A percentile compares a stretch with the other conserved stretches of the same genome.
These are phyloP conservation scores for Yarrowia keelungensis DNA, from an alignment of 805 yeast species.

Conservation along the genomic window DNA sequence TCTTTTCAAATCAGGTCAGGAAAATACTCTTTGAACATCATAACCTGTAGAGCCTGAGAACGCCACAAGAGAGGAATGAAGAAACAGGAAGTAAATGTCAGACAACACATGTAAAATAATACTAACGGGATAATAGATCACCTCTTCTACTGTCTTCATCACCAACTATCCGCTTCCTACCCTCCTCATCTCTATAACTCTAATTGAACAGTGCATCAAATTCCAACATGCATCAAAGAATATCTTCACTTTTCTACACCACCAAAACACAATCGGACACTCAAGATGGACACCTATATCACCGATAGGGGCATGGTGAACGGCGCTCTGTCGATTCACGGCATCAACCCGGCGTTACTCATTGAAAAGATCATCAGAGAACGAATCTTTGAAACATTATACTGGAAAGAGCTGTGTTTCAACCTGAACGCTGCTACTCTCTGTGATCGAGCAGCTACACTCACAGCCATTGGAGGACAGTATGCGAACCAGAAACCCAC, in stretches of 20 bases:
- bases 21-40: too few relatives aligned
- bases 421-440: conserved; percentile 58
- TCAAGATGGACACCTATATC: conserved; percentile 41
- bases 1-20: too few relatives aligned
- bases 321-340: conserved; percentile 50
- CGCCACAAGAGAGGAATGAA: too few relatives aligned
- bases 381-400: conserved; percentile 61
- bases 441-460: conserved; percentile 56
- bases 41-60: too few relatives aligned
- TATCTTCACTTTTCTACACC: conserved; percentile 1
- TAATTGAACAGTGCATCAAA: background rate
- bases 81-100: too few relatives aligned
- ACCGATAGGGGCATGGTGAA: conserved; percentile 46
- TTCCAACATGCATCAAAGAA: background rate
- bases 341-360: conserved; percentile 58
- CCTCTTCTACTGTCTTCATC: too few relatives aligned
- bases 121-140: too few relatives aligned
- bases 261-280: background rate
- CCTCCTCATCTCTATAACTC: background rate
- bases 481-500: conserved; percentile 65
- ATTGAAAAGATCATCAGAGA: conserved; percentile 66
- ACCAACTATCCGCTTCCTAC: too few relatives aligned
- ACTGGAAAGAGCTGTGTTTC: conserved; percentile 65
- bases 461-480: conserved; percentile 65
- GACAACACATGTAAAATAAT: too few relatives aligned